These are phyloP conservation scores for Codiaeum variegatum DNA, from an alignment of 441 rosid species.

Conservation along the genomic window DNA sequence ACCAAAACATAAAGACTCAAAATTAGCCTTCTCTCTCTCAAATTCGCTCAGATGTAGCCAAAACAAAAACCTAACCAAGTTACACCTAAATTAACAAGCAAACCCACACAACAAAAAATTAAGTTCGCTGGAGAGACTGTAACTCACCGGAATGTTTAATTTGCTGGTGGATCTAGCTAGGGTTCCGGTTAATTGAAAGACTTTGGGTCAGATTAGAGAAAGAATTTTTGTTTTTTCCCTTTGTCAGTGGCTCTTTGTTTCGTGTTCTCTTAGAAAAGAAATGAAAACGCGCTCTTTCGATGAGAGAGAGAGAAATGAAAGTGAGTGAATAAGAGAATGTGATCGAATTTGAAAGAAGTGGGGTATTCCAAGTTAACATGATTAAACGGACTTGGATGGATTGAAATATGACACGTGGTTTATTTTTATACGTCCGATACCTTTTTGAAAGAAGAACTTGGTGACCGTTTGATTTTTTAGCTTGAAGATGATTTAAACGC, in stretches of 20 bases:
- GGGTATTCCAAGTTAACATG: slow-evolving; percentile 22
- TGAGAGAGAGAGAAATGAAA: neutral
- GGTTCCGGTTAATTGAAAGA: slow-evolving; percentile 45
- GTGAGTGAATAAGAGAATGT: slow-evolving; percentile 17
- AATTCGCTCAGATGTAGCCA: neutral
- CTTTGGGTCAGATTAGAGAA: neutral
- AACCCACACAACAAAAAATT: neutral
- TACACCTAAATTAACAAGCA: neutral
- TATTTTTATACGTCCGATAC: slow-evolving; percentile 13
- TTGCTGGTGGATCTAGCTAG: slow-evolving; percentile 45
- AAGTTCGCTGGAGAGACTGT: slow-evolving; percentile 1
- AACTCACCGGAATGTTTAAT: slow-evolving; percentile 36
- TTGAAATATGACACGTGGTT: slow-evolving; percentile 28
- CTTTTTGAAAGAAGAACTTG: neutral
- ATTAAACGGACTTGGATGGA: slow-evolving; percentile 32
- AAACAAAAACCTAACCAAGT: slow-evolving; percentile 13
- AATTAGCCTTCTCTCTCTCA: slow-evolving; percentile 2
- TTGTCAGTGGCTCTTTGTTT: neutral
- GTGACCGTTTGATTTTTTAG: neutral
- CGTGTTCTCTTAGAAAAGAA: neutral
- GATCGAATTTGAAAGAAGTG: slow-evolving; percentile 28
- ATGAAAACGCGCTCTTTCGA: slow-evolving; percentile 12
- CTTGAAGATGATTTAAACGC: neutral
- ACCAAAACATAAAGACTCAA: slow-evolving; percentile 16
- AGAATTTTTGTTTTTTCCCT: slow-evolving; percentile 11